A percentile compares a stretch with the other conserved stretches of the same genome.
phyloP scores from a whole-genome alignment of 371 early-diverging fungal species.

The Mucor piriformis region DNA sequence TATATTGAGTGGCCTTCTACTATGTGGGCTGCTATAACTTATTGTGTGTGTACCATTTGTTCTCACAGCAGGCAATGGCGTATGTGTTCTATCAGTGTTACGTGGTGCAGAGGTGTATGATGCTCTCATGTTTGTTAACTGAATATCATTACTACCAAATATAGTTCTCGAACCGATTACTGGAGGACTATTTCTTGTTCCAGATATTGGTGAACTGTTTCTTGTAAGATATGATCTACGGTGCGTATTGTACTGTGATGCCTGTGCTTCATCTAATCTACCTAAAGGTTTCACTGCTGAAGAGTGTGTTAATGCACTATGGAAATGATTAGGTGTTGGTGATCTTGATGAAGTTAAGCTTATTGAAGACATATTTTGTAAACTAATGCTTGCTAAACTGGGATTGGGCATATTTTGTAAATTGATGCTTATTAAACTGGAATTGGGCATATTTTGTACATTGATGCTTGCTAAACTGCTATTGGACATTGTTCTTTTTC shows the following conservation, averaged over 20 bases:
- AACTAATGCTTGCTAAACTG: not conserved
- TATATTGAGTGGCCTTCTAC: not conserved
- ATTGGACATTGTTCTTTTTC: not conserved
- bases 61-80: slow-evolving; percentile 1
- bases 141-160: not conserved
- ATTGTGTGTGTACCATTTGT: not conserved
- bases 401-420: not conserved
- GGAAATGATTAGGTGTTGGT: not conserved
- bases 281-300: not conserved
- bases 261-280: not conserved
- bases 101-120: not conserved
- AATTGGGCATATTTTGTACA: not conserved
- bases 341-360: not conserved
- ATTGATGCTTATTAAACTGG: not conserved
- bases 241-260: not conserved
- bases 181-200: not conserved
- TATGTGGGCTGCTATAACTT: not conserved
- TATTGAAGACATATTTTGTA: not conserved
- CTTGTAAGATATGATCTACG: not conserved
- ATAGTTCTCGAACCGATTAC: no score
- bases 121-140: not conserved
- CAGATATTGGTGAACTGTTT: not conserved
- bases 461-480: not conserved
- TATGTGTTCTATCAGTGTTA: not conserved
- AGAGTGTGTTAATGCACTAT: not conserved